Conservation (phyloP, 192 early-diverging fungal species). For the Coemansia pectinata region DNA sequence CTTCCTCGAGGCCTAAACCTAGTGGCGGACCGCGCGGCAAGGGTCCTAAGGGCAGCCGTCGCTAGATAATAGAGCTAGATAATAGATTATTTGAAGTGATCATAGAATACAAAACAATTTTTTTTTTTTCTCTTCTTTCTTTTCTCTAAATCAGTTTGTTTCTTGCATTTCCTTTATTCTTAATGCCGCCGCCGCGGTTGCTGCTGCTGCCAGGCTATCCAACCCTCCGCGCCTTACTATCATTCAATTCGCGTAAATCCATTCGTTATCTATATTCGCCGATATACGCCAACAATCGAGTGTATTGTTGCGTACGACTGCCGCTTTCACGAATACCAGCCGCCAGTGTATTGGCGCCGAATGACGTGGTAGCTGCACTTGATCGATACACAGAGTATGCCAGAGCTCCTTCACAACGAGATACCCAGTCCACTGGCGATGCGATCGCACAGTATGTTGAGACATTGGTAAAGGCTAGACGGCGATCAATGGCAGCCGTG, state of each 20-base stretch:
- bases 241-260: neutral
- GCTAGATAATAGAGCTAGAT: neutral
- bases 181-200: neutral
- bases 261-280: neutral
- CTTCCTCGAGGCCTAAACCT: conserved; percentile 29
- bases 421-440: neutral
- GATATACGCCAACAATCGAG: neutral
- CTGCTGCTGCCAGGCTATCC: neutral
- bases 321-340: neutral
- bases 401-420: neutral
- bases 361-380: neutral
- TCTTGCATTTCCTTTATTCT: neutral
- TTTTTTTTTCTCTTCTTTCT: conserved; percentile 2
- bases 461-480: neutral
- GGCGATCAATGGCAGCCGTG: neutral
- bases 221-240: neutral
- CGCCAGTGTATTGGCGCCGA: neutral
- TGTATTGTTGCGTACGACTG: neutral
- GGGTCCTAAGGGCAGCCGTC: conserved; percentile 39
- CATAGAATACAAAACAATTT: neutral
- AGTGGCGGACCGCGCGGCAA: conserved; percentile 37
- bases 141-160: neutral
- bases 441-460: neutral
- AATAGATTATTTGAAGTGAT: neutral
- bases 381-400: neutral